Percentiles rank a stretch among this genome's conserved stretches.
These are phyloP conservation scores for Trichoderma semiorbis DNA, from an alignment of 2,329 filamentous ascomycete genomes.

Conservation along the genomic window DNA sequence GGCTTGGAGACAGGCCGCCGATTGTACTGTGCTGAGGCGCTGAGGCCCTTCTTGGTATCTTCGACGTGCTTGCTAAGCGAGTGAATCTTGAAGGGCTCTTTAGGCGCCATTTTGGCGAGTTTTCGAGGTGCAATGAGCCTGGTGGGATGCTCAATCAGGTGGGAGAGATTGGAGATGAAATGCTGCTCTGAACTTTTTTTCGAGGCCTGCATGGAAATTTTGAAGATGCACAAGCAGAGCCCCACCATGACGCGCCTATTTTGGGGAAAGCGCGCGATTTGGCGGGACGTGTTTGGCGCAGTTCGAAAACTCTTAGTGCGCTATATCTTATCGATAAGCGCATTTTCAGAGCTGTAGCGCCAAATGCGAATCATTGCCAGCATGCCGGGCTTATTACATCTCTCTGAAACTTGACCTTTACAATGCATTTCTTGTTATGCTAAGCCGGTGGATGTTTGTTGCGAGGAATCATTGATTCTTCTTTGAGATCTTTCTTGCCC, in stretches of 20 bases:
- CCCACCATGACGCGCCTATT: slow-evolving; percentile 16
- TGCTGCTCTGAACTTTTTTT: slow-evolving; percentile 9
- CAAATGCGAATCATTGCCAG: background rate
- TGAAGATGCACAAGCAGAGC: slow-evolving; percentile 11
- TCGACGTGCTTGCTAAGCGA: slow-evolving; percentile 39
- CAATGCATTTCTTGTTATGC: background rate
- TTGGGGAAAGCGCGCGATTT: slow-evolving; percentile 11
- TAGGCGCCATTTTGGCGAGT: slow-evolving; percentile 35
- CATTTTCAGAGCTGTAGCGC: background rate
- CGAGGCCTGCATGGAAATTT: slow-evolving; percentile 13
- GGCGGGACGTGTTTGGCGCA: slow-evolving; percentile 6
- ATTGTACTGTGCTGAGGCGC: slow-evolving; percentile 34
- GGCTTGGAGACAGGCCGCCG: slow-evolving; percentile 26
- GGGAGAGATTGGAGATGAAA: background rate
- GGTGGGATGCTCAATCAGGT: slow-evolving; percentile 24
- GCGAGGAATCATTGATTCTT: fast-evolving
- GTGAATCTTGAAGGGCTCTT: slow-evolving; percentile 35
- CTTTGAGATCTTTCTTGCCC: background rate
- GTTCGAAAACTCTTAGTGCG: slow-evolving; percentile 9
- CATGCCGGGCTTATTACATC: background rate
- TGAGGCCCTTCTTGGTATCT: slow-evolving; percentile 36
- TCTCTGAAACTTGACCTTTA: background rate
- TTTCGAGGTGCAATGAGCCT: slow-evolving; percentile 18
- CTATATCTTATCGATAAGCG: slow-evolving; percentile 10
- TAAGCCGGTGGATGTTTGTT: background rate